Conservation (phyloP, 1,284 basidiomycete species). For the Ceratobasidium sp. region DNA sequence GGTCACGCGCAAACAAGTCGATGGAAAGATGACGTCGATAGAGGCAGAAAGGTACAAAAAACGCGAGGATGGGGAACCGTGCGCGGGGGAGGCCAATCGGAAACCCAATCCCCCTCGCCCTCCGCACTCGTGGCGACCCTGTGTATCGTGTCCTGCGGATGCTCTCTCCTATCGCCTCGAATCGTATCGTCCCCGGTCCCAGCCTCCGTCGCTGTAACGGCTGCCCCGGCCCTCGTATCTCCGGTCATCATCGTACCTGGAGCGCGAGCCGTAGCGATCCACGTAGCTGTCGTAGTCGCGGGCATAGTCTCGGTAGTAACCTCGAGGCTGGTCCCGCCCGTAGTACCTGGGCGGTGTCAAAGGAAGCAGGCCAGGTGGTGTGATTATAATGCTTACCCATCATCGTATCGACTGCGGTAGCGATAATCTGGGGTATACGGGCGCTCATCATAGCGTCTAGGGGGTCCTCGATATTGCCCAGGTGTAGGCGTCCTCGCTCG, state of each 20-base stretch:
- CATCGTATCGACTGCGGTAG: slow-evolving; percentile 59
- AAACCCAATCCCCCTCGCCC: neutral
- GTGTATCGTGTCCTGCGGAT: neutral
- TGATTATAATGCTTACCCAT: slow-evolving; percentile 43
- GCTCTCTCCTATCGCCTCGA: slow-evolving; percentile 19
- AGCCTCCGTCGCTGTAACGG: neutral
- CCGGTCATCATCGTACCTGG: neutral
- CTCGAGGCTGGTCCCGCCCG: neutral
- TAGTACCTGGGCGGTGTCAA: too few relatives aligned
- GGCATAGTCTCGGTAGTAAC: slow-evolving; percentile 46
- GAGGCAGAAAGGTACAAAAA: slow-evolving; percentile 23
- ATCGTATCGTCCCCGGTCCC: slow-evolving; percentile 16
- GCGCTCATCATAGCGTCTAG: slow-evolving; percentile 57
- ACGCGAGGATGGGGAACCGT: slow-evolving; percentile 3
- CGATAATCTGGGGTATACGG: slow-evolving; percentile 82
- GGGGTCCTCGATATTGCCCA: slow-evolving; percentile 88
- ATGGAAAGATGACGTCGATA: slow-evolving; percentile 36
- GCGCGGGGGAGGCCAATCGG: slow-evolving; percentile 16
- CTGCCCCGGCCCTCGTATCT: neutral
- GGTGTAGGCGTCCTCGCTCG: slow-evolving; percentile 95
- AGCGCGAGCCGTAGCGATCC: neutral
- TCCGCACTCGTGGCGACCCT: neutral
- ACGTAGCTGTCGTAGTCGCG: slow-evolving; percentile 43
- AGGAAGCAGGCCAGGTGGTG: neutral
- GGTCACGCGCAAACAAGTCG: slow-evolving; percentile 11